Evolutionary conservation across 495 filamentous ascomycete genomes (phyloP).

Genomic region (Copromyces sp.): DNA sequence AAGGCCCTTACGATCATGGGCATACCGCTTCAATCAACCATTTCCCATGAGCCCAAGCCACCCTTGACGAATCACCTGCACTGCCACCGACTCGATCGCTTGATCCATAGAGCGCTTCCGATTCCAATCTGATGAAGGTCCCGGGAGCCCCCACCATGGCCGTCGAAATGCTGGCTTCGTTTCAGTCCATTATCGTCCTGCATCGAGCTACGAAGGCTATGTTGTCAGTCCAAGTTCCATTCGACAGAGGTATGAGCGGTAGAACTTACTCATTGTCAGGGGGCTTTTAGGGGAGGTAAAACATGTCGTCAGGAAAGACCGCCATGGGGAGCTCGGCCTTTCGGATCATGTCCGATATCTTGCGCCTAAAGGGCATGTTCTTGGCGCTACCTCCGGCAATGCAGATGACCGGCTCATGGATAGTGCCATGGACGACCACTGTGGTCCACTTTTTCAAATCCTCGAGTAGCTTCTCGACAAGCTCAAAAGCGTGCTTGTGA

Average conservation of each 20-base stretch:
- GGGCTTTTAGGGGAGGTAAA: background rate
- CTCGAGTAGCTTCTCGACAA: background rate
- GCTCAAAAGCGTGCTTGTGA: background rate
- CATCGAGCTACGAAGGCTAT: background rate
- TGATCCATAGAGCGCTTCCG: background rate
- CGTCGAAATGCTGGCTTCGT: background rate
- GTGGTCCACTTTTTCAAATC: background rate
- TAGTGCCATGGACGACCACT: accelerated
- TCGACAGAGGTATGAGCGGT: background rate
- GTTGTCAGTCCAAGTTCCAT: background rate
- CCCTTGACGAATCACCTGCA: background rate
- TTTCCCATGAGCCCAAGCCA: background rate
- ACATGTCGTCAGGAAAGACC: background rate
- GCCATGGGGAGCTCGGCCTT: background rate
- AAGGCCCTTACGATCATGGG: background rate
- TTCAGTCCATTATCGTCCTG: background rate
- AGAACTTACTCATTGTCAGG: background rate
- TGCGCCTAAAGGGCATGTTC: background rate
- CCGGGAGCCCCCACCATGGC: background rate
- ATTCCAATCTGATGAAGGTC: background rate
- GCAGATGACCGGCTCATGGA: background rate
- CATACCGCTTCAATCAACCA: background rate
- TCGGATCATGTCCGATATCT: background rate
- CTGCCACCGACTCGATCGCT: background rate
- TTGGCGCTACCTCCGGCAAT: background rate